These are phyloP conservation scores for Colletotrichum horii DNA, from an alignment of 2,329 filamentous ascomycete species.

Conservation along the genomic window DNA sequence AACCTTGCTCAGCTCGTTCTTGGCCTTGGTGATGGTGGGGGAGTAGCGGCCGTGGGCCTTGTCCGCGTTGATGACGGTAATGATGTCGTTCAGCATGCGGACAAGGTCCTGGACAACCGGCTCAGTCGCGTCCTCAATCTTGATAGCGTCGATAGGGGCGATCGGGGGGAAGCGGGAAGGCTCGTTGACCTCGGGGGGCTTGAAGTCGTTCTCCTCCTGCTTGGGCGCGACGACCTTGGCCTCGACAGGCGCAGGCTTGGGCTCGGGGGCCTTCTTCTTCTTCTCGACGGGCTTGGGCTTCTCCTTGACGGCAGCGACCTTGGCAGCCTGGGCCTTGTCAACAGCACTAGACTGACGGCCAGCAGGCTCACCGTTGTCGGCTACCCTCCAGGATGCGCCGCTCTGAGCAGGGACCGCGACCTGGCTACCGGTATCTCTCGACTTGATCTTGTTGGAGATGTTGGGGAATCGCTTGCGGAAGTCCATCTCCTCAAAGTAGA, in stretches of 20 bases:
- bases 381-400: slow-evolving; percentile 81
- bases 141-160: slow-evolving; percentile 78
- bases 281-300: slow-evolving; percentile 32
- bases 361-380: slow-evolving; percentile 61
- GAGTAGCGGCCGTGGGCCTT: slow-evolving; percentile 79
- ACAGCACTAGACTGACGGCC: slow-evolving; percentile 68
- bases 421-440: slow-evolving; percentile 66
- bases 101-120: slow-evolving; percentile 91
- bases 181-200: slow-evolving; percentile 68
- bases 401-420: slow-evolving; percentile 86
- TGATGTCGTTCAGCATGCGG: slow-evolving; percentile 95
- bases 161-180: slow-evolving; percentile 68
- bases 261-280: slow-evolving; percentile 12
- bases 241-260: slow-evolving; percentile 30
- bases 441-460: slow-evolving; percentile 45
- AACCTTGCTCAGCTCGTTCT: slow-evolving; percentile 79
- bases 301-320: slow-evolving; percentile 30
- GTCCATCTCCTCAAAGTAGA: slow-evolving; percentile 94
- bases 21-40: slow-evolving; percentile 82
- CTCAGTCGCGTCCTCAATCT: slow-evolving; percentile 77
- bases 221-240: slow-evolving; percentile 31
- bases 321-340: slow-evolving; percentile 36
- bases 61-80: slow-evolving; percentile 90
- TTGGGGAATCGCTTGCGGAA: slow-evolving; percentile 83
- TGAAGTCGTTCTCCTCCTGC: slow-evolving; percentile 43